These are phyloP conservation scores for Sindora glabra DNA, from an alignment of 306 rosid species.

Conservation along the genomic window DNA sequence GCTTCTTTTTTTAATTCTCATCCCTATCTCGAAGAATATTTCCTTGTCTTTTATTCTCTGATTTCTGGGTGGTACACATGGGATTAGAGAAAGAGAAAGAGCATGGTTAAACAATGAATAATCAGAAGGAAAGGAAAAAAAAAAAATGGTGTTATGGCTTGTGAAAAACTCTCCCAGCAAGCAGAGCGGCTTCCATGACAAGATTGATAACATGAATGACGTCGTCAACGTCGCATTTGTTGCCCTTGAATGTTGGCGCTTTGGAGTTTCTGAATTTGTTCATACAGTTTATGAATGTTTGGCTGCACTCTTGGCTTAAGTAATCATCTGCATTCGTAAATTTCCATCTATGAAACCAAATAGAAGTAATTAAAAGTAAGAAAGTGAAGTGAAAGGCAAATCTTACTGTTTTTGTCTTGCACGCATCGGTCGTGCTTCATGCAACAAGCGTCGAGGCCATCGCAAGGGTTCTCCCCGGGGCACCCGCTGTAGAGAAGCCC, in stretches of 20 bases:
- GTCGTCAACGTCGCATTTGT: constrained; percentile 50
- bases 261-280: constrained; percentile 33
- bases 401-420: constrained; percentile 60
- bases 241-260: constrained; percentile 55
- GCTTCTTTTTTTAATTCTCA: too few relatives aligned
- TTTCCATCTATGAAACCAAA: background rate
- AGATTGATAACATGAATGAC: constrained; percentile 56
- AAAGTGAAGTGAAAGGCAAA: background rate
- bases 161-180: constrained; percentile 79
- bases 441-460: constrained; percentile 90
- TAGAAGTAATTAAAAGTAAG: background rate
- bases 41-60: too few relatives aligned
- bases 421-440: constrained; percentile 90
- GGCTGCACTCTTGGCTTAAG: constrained; percentile 84
- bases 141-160: constrained; percentile 41
- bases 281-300: constrained; percentile 68
- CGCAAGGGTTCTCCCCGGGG: constrained; percentile 89
- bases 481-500: constrained; percentile 89
- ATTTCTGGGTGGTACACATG: too few relatives aligned
- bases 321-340: constrained; percentile 64
- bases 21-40: too few relatives aligned
- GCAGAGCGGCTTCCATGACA: constrained; percentile 87
- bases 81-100: background rate
- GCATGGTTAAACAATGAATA: too few relatives aligned
- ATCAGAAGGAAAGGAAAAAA: too few relatives aligned